These are phyloP conservation scores for Ramicandelaber brevisporus DNA, from an alignment of 192 early-diverging fungal genomes.

Conservation along the genomic window DNA sequence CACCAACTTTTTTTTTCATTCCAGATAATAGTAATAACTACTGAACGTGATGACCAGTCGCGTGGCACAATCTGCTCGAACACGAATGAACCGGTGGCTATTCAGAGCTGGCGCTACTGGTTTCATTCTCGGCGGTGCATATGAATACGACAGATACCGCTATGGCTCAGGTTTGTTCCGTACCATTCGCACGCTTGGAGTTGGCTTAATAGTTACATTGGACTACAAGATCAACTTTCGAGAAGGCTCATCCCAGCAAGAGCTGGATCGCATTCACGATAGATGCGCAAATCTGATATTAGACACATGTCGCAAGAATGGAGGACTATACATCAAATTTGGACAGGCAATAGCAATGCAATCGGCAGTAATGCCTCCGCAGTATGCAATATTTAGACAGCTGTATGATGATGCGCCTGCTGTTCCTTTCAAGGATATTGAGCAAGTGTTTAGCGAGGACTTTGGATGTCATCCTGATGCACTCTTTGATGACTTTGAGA, in stretches of 20 bases:
- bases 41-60: no score
- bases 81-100: no score
- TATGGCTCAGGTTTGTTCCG: constrained; percentile 14
- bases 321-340: constrained; percentile 79
- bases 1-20: no score
- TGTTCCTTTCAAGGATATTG: constrained; percentile 31
- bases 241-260: constrained; percentile 16
- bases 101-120: no score
- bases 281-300: constrained; percentile 46
- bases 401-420: constrained; percentile 69
- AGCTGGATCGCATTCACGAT: constrained; percentile 42
- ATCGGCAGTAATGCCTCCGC: constrained; percentile 28
- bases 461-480: constrained; percentile 29
- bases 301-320: constrained; percentile 51
- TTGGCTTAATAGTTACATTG: constrained; percentile 7
- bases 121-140: constrained; percentile 2
- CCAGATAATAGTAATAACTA: no score
- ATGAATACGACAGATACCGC: constrained; percentile 11
- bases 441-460: constrained; percentile 35
- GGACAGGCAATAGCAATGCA: constrained; percentile 51
- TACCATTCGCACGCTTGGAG: constrained; percentile 12
- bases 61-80: no score
- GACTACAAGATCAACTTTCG: constrained; percentile 75
- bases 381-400: constrained; percentile 27
- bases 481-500: constrained; percentile 45